A percentile compares a stretch with the other conserved stretches of the same genome.
phyloP scores from a whole-genome alignment of 2,329 filamentous ascomycete genomes.

The Periconia sp. region DNA sequence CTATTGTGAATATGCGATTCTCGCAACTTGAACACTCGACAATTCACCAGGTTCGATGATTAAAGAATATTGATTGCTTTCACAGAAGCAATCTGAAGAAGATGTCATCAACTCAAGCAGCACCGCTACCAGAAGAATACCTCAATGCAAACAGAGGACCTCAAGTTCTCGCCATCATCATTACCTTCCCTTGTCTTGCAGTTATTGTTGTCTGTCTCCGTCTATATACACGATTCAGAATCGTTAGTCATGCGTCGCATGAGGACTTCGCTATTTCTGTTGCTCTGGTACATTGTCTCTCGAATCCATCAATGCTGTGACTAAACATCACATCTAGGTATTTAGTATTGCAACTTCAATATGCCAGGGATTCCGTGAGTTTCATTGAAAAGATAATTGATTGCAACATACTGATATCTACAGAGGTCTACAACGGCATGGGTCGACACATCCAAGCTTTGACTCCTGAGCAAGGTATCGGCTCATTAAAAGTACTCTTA shows the following conservation, averaged over 20 bases:
- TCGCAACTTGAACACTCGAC: too few relatives aligned
- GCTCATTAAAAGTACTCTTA: constrained; percentile 17
- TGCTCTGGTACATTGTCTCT: constrained; percentile 15
- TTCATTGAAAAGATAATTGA: background rate
- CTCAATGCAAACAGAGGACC: constrained; percentile 23
- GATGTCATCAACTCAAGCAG: too few relatives aligned
- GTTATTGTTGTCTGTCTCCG: constrained; percentile 14
- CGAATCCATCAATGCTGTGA: background rate
- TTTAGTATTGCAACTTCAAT: constrained; percentile 23
- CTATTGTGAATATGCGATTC: too few relatives aligned
- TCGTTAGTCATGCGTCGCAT: constrained; percentile 17
- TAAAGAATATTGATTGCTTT: too few relatives aligned
- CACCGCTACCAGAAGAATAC: too few relatives aligned
- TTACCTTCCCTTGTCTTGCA: constrained; percentile 17
- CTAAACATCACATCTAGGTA: constrained; percentile 7
- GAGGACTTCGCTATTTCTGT: constrained; percentile 20
- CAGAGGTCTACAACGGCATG: constrained; percentile 25
- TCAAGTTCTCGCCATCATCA: constrained; percentile 17
- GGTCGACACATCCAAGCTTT: constrained; percentile 21
- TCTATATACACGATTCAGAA: constrained; percentile 17
- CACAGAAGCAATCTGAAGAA: too few relatives aligned
- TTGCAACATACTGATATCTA: background rate
- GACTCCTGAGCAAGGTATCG: constrained; percentile 19
- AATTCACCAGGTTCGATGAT: too few relatives aligned
- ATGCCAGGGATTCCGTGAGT: constrained; percentile 24